These are phyloP conservation scores for Clitocybe nebularis DNA, from an alignment of 1,284 basidiomycete genomes.

Conservation along the genomic window DNA sequence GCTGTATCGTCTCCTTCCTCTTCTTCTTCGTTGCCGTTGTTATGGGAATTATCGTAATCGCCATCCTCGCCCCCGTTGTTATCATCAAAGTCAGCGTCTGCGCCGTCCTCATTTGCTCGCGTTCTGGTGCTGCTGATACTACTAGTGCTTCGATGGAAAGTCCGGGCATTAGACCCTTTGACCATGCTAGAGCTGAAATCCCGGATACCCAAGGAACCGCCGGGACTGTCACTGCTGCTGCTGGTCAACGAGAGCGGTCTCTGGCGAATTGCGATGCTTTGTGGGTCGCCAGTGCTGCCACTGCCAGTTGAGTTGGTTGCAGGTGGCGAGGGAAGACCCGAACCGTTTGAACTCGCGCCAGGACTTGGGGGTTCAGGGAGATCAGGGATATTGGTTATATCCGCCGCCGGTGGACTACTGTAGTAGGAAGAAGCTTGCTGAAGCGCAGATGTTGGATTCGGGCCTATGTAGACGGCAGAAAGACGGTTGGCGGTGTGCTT, in stretches of 20 bases:
- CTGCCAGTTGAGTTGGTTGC: conserved; percentile 79
- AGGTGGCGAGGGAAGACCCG: conserved; percentile 73
- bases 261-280: conserved; percentile 43
- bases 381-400: conserved; percentile 42
- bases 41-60: conserved; percentile 21
- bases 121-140: conserved; percentile 19
- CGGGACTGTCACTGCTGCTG: conserved; percentile 18
- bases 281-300: conserved; percentile 64
- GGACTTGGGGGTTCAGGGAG: conserved; percentile 70
- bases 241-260: conserved; percentile 27
- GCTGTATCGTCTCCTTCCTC: conserved; percentile 71
- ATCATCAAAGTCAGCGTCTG: conserved; percentile 15
- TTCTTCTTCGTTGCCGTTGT: conserved; percentile 41
- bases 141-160: conserved; percentile 20
- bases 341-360: conserved; percentile 42
- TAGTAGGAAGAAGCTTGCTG: conserved; percentile 30
- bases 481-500: conserved; percentile 27
- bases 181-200: conserved; percentile 15
- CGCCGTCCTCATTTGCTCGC: conserved; percentile 1
- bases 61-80: conserved; percentile 23
- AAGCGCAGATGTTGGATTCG: conserved; percentile 19
- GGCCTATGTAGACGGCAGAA: conserved; percentile 37
- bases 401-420: conserved; percentile 22
- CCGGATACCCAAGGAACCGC: conserved; percentile 3
- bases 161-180: conserved; percentile 4